Evolutionary conservation across 345 rosid species (phyloP).

Genomic region (Gossypium australe): DNA sequence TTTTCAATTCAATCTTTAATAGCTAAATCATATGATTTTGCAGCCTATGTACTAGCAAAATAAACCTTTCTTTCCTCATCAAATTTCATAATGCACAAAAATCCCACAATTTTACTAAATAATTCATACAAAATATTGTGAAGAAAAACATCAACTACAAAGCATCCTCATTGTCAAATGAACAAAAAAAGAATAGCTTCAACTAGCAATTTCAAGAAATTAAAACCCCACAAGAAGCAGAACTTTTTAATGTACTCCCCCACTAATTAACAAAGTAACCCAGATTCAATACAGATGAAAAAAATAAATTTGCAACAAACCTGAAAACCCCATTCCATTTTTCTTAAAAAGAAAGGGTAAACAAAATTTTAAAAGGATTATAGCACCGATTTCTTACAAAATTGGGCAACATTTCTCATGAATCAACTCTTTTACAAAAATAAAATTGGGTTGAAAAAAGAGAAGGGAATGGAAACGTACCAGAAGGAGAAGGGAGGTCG

Average conservation of each 20-base stretch:
- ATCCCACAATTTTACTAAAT: background rate
- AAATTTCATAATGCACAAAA: background rate
- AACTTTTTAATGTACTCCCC: background rate
- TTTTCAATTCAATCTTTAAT: background rate
- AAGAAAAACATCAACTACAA: background rate
- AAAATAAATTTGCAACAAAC: background rate
- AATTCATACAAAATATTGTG: background rate
- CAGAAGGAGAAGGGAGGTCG: slow-evolving; percentile 33
- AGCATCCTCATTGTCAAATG: background rate
- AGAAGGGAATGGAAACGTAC: slow-evolving; percentile 14
- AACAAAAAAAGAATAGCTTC: background rate
- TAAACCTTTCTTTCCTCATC: background rate
- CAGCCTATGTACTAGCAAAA: slow-evolving; percentile 1
- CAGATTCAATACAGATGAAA: background rate
- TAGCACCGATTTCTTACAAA: background rate
- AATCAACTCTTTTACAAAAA: background rate
- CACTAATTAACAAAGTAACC: background rate
- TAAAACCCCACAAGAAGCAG: background rate
- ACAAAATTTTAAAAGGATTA: background rate
- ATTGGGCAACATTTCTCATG: background rate
- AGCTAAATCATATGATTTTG: background rate
- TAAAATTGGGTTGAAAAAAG: too few species aligned
- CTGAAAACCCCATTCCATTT: background rate
- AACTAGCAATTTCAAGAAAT: background rate
- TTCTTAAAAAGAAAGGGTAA: background rate